Percentiles rank a stretch among this genome's conserved stretches.
phyloP scores from a whole-genome alignment of 2,329 filamentous ascomycete species.

The Fulvia fulva region DNA sequence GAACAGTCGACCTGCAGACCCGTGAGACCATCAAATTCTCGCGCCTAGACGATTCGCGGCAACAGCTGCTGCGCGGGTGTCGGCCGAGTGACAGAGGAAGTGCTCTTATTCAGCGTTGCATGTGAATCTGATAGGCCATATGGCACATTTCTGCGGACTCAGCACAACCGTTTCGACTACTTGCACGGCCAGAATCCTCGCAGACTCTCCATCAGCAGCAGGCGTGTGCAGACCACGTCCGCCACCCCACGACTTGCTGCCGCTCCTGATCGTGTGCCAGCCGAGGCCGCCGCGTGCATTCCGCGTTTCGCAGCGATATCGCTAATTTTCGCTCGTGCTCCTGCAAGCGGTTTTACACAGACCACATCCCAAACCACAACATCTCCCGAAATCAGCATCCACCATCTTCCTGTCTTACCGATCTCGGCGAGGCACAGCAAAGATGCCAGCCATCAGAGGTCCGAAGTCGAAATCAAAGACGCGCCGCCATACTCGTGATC shows the following conservation, averaged over 20 bases:
- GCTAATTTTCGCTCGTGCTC: neutral
- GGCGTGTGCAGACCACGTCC: neutral
- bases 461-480: constrained; percentile 49
- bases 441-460: constrained; percentile 50
- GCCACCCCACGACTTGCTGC: neutral
- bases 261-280: neutral
- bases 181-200: neutral
- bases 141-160: neutral
- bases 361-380: constrained; percentile 4
- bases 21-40: neutral
- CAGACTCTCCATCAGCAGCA: neutral
- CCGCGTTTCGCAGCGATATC: neutral
- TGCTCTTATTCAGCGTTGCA: neutral
- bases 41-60: neutral
- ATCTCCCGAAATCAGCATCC: neutral
- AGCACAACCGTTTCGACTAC: neutral
- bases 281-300: neutral
- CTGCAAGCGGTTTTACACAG: constrained; percentile 3
- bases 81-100: neutral
- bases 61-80: neutral
- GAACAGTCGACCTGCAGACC: neutral
- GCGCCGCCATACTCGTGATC: constrained; percentile 61
- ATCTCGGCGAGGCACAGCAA: constrained; percentile 18
- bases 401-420: constrained; percentile 1
- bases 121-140: neutral